Percentiles rank a stretch among this genome's conserved stretches.
phyloP scores from a whole-genome alignment of 441 rosid species.

The Pelargonium australe region DNA sequence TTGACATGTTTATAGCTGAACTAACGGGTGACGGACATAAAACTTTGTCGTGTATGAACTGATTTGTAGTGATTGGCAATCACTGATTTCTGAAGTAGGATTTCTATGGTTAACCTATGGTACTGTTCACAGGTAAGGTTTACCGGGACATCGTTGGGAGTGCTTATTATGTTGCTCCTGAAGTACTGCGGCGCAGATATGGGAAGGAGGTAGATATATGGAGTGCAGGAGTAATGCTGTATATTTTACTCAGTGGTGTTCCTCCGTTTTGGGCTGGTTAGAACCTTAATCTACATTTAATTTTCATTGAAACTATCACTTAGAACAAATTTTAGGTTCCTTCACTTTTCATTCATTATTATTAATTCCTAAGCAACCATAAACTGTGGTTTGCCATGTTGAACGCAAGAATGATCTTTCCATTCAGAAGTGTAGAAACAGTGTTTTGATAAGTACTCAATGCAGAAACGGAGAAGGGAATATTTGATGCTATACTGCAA shows the following conservation, averaged over 20 bases:
- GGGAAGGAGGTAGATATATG: conserved; percentile 64
- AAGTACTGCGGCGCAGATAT: conserved; percentile 43
- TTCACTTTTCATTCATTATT: background rate
- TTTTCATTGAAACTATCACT: background rate
- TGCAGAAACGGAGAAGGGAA: conserved; percentile 68
- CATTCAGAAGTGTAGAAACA: too few species aligned
- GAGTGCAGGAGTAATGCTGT: conserved; percentile 69
- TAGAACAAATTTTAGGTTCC: background rate
- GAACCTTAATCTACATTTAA: background rate
- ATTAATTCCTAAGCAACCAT: too few species aligned
- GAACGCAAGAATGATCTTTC: too few species aligned
- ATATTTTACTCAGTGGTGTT: conserved; percentile 63
- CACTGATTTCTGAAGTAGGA: background rate
- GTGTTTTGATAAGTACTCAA: background rate
- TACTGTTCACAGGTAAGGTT: conserved; percentile 39
- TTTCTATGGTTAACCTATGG: background rate
- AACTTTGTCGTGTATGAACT: too few species aligned
- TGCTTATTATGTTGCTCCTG: conserved; percentile 65
- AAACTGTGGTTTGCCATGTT: background rate
- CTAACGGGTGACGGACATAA: background rate
- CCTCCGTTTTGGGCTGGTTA: conserved; percentile 80
- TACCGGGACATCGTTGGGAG: conserved; percentile 58
- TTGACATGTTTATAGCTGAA: too few species aligned
- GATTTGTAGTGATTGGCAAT: background rate
- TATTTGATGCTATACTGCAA: conserved; percentile 57